These are phyloP conservation scores for Entomortierella lignicola DNA, from an alignment of 192 early-diverging fungal genomes.

Conservation along the genomic window DNA sequence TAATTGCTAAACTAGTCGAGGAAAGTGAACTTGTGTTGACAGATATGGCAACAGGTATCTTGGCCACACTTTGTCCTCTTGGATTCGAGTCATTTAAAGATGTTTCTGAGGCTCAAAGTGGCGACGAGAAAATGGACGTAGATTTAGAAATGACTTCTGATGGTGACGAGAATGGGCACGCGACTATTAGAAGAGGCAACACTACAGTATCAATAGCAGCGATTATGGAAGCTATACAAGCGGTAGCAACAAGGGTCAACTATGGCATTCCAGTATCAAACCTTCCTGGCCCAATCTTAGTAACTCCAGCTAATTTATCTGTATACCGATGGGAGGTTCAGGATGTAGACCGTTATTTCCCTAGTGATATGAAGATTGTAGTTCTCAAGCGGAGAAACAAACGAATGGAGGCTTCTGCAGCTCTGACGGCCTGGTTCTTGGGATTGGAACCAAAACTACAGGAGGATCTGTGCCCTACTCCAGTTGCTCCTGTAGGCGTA, in stretches of 20 bases:
- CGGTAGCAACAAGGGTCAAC: constrained; percentile 39
- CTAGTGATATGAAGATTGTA: constrained; percentile 54
- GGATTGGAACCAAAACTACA: constrained; percentile 35
- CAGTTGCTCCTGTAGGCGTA: background rate
- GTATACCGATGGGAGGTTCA: constrained; percentile 65
- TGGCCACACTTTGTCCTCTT: constrained; percentile 30
- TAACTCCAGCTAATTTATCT: constrained; percentile 52
- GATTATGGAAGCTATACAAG: constrained; percentile 42
- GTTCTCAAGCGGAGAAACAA: constrained; percentile 48
- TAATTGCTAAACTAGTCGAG: constrained; percentile 44
- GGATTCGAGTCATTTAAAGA: constrained; percentile 35
- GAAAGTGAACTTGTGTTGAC: constrained; percentile 28
- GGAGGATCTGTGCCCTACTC: constrained; percentile 33
- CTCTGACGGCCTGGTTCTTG: constrained; percentile 48
- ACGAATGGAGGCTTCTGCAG: constrained; percentile 51
- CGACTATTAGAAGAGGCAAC: background rate
- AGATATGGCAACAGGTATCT: constrained; percentile 17
- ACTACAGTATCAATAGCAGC: constrained; percentile 30
- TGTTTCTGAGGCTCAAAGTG: background rate
- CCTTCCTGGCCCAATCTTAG: constrained; percentile 6
- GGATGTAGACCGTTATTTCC: constrained; percentile 57
- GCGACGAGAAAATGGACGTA: constrained; percentile 25
- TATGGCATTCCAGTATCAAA: constrained; percentile 37
- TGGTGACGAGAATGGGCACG: background rate
- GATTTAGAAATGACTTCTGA: background rate